phyloP scores from a whole-genome alignment of 192 early-diverging fungal genomes.

The Podila horticola region DNA sequence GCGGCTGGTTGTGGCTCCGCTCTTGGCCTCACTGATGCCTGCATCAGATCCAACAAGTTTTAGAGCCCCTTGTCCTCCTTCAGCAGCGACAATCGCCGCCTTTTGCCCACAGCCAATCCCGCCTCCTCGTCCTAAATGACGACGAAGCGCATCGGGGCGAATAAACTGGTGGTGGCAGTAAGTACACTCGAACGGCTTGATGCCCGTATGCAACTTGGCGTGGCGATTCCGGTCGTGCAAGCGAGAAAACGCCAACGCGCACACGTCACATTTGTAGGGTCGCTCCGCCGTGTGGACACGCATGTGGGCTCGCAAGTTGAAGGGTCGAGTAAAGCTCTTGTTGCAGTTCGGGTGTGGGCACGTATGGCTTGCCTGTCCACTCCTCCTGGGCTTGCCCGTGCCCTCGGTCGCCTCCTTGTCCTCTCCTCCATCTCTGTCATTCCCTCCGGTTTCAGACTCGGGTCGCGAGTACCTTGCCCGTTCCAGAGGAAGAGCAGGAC shows the following conservation, averaged over 20 bases:
- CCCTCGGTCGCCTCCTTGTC: background rate
- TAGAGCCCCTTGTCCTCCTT: background rate
- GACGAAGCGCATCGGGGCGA: slow-evolving; percentile 75
- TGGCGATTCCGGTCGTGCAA: slow-evolving; percentile 90
- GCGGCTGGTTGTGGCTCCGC: slow-evolving; percentile 14
- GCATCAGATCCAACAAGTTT: background rate
- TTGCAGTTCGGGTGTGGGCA: slow-evolving; percentile 53
- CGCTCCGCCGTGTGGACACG: slow-evolving; percentile 72
- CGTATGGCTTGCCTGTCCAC: slow-evolving; percentile 34
- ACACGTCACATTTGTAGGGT: slow-evolving; percentile 74
- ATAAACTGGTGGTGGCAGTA: slow-evolving; percentile 79
- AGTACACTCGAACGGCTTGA: slow-evolving; percentile 74
- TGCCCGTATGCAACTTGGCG: slow-evolving; percentile 79
- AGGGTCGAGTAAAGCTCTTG: slow-evolving; percentile 72
- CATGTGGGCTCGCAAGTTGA: slow-evolving; percentile 77
- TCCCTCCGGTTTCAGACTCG: background rate
- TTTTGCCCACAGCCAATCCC: slow-evolving; percentile 63
- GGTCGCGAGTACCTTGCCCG: slow-evolving; percentile 4
- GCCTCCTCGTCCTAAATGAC: slow-evolving; percentile 63
- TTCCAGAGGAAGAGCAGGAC: slow-evolving; percentile 31
- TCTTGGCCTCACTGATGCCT: background rate
- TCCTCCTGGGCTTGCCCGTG: slow-evolving; percentile 14
- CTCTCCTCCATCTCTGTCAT: background rate
- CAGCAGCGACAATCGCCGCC: slow-evolving; percentile 21
- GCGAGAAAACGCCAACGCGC: slow-evolving; percentile 79